Base-by-base conservation (phyloP, 441 rosid species). In the Gossypium laxum region DNA sequence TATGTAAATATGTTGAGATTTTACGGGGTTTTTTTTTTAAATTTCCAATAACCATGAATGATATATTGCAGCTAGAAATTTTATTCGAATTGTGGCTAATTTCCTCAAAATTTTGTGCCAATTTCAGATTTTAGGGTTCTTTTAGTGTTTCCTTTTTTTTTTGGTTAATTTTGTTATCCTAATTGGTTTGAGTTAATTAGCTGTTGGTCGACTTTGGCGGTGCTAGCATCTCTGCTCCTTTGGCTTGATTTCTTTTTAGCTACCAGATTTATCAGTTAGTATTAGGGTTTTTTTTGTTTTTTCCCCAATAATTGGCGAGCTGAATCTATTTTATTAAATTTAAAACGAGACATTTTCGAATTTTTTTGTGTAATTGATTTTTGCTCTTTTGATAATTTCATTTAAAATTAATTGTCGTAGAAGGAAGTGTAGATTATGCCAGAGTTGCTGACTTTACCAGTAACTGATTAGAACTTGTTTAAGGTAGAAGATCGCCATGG, bases 401-500 rank as follows among this genome's bases (percentile, higher is more conserved):
- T 47, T 47, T 41, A 2, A 60, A 41, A 18, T 63, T 11, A 63
- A 19, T 63, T 0, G 1, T 26, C 4, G 17, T 26, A 14, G 7
- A n/a, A 57, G 26, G 48, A 19, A 62, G 50, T 51, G 60, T 47
- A 60, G 57, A 50, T 68, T 74, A 12, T 72, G 47, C 38, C 63
- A 30, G 21, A 48, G 71, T 41, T 41, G 64, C 63, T 74, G 22
- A 0, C 10, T 14, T 21, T 75, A 70, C 76, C n/a, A 47, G 41
- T 71, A 41, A 52, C 71, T 74, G 63, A 75, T 55, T 66, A 12
- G 69, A 55, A 19, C 54, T 77, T 74, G 76, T 75, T 75, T 34
- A 28, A 76, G 80, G 64, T 79, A 70, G 83, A 78, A 80, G 74
- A 63, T 83, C 15, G 34, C 64, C 63, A 94, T 94, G 98, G 98